Conservation (phyloP, 2,329 filamentous ascomycete genomes). For the Ophiocordyceps unilateralis region DNA sequence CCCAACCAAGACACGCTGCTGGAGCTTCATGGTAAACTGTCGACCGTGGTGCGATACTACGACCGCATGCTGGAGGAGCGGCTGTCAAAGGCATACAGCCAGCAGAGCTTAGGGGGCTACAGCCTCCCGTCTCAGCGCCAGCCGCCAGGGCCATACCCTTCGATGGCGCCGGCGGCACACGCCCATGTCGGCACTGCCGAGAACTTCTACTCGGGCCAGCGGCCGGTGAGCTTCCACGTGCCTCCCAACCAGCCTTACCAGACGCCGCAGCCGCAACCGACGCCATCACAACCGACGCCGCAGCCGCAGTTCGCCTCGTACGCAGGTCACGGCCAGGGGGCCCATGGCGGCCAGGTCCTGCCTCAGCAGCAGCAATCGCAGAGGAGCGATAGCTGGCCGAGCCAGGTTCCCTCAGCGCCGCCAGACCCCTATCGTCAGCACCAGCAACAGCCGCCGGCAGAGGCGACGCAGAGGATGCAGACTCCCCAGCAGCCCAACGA, state of each 20-base stretch:
- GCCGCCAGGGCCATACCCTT: constrained; percentile 51
- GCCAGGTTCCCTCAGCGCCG: constrained; percentile 18
- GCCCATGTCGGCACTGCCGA: constrained; percentile 42
- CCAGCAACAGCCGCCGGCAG: constrained; percentile 3
- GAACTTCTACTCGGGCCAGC: constrained; percentile 63
- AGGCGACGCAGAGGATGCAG: constrained; percentile 11
- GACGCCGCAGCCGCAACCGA: constrained; percentile 1
- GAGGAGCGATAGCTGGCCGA: constrained; percentile 33
- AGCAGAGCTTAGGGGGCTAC: constrained; percentile 55
- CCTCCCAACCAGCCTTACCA: constrained; percentile 7
- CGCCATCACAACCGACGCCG: constrained; percentile 15
- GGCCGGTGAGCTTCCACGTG: constrained; percentile 18
- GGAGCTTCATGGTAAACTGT: constrained; percentile 86
- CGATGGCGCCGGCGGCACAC: constrained; percentile 38
- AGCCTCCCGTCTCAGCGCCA: constrained; percentile 33
- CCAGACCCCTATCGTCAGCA: constrained; percentile 12
- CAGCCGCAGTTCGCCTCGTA: constrained; percentile 27
- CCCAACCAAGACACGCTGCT: constrained; percentile 58
- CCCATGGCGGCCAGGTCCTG: too few relatives aligned
- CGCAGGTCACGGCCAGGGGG: constrained; percentile 17
- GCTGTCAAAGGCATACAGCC: constrained; percentile 78
- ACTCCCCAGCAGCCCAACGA: constrained; percentile 12
- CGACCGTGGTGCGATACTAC: constrained; percentile 92
- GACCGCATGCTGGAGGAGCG: constrained; percentile 96
- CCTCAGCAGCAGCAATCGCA: too few relatives aligned